These are phyloP conservation scores for Yamadazyma olivae DNA, from an alignment of 805 yeast species.

Conservation along the genomic window DNA sequence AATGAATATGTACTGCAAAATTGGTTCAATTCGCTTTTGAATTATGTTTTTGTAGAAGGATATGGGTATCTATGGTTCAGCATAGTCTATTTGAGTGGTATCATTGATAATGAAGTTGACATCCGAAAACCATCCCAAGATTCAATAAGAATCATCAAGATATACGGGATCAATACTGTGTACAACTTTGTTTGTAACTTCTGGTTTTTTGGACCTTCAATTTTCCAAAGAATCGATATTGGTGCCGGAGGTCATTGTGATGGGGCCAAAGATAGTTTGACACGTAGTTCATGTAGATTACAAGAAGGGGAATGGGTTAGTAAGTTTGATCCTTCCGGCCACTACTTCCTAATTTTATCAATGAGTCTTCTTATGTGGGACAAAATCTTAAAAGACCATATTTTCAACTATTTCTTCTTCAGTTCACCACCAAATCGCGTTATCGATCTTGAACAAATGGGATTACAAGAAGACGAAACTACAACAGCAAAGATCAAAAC, in stretches of 20 bases:
- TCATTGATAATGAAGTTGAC: background rate
- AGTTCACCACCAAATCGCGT: background rate
- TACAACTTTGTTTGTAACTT: slow-evolving; percentile 6
- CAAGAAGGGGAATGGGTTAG: slow-evolving; percentile 41
- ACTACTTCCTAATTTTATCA: slow-evolving; percentile 43
- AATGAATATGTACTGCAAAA: slow-evolving; percentile 12
- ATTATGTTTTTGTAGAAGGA: slow-evolving; percentile 17
- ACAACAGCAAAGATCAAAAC: background rate
- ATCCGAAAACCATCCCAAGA: background rate
- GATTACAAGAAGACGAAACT: background rate
- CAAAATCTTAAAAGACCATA: background rate
- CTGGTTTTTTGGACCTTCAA: slow-evolving; percentile 35
- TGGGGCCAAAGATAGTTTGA: slow-evolving; percentile 4
- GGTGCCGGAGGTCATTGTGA: slow-evolving; percentile 38
- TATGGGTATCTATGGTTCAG: slow-evolving; percentile 32
- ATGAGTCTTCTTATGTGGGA: slow-evolving; percentile 27
- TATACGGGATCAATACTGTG: slow-evolving; percentile 5
- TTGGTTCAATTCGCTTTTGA: slow-evolving; percentile 15
- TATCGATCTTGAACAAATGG: background rate
- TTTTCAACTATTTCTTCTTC: too few species aligned
- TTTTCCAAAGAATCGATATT: slow-evolving; percentile 31
- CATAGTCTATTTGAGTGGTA: slow-evolving; percentile 8
- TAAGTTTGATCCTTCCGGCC: slow-evolving; percentile 56
- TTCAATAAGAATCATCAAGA: background rate
- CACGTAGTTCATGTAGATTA: slow-evolving; percentile 12